Percentiles rank a stretch among this genome's conserved stretches.
Evolutionary conservation across 805 yeast genomes (phyloP).

Genomic region (Starmerella geochares): DNA sequence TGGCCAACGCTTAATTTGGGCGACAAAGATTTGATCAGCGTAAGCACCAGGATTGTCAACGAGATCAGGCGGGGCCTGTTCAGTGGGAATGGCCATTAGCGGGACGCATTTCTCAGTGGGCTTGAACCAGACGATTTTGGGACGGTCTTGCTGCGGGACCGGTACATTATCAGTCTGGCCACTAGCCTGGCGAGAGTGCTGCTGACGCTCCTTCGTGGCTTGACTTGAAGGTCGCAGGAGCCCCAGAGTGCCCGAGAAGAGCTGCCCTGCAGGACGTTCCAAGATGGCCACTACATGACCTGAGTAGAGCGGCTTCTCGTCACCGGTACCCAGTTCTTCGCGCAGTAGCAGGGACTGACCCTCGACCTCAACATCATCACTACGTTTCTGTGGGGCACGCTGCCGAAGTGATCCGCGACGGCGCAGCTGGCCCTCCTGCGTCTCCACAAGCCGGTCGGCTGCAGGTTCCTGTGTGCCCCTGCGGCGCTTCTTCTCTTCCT

Average conservation of each 20-base stretch:
- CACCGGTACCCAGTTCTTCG: constrained; percentile 71
- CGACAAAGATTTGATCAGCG: constrained; percentile 74
- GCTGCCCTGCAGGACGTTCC: constrained; percentile 93
- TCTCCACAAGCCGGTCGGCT: constrained; percentile 11
- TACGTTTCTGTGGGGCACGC: constrained; percentile 93
- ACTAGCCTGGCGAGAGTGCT: constrained; percentile 12
- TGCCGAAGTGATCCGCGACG: constrained; percentile 88
- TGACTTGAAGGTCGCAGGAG: constrained; percentile 91
- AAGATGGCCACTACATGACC: constrained; percentile 98
- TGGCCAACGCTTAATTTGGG: constrained; percentile 97
- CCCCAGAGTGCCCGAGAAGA: constrained; percentile 90
- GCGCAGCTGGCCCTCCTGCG: constrained; percentile 34
- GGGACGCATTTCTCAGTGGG: constrained; percentile 98
- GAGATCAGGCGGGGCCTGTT: constrained; percentile 92
- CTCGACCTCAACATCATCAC: constrained; percentile 97
- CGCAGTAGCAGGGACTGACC: constrained; percentile 86
- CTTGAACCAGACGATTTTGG: constrained; percentile 97
- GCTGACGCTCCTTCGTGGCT: constrained; percentile 62
- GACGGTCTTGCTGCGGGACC: constrained; percentile 34
- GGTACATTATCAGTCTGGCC: background rate
- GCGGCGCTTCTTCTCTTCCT: constrained; percentile 92
- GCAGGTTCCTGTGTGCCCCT: constrained; percentile 38
- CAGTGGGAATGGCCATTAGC: constrained; percentile 94
- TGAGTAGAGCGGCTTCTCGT: constrained; percentile 84
- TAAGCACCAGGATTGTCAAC: constrained; percentile 84